Conservation (phyloP, 345 rosid genomes). For the Chamaenerion angustifolium region DNA sequence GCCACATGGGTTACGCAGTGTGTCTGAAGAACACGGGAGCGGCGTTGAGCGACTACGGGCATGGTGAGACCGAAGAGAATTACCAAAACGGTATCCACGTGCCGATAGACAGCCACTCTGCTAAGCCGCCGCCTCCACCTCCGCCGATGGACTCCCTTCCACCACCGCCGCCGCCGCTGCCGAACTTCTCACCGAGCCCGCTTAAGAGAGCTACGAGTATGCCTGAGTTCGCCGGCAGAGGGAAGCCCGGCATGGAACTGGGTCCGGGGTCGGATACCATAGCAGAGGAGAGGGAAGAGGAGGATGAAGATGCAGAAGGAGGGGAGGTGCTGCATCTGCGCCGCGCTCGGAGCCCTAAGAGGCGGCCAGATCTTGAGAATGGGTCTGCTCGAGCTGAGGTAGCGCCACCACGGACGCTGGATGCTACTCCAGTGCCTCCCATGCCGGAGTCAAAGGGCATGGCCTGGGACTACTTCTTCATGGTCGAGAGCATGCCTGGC, state of each 20-base stretch:
- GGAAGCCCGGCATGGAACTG: constrained; percentile 3
- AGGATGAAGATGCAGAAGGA: constrained; percentile 40
- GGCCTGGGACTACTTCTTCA: constrained; percentile 65
- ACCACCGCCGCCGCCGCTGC: constrained; percentile 81
- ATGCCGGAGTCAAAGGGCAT: constrained; percentile 28
- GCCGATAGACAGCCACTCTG: constrained; percentile 19
- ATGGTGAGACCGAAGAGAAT: constrained; percentile 49
- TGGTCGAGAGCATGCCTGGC: constrained; percentile 47
- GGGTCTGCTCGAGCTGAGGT: constrained; percentile 10
- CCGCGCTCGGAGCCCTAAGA: constrained; percentile 2
- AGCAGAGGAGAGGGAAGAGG: constrained; percentile 34
- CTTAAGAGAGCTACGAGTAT: constrained; percentile 54
- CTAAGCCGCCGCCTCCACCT: constrained; percentile 56
- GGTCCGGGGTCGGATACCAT: constrained; percentile 29
- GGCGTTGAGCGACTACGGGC: constrained; percentile 78
- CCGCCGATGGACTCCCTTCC: constrained; percentile 41
- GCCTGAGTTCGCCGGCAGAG: constrained; percentile 23
- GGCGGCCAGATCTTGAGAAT: constrained; percentile 8
- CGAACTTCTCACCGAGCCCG: constrained; percentile 68
- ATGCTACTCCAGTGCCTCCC: constrained; percentile 24
- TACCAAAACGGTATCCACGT: constrained; percentile 15
- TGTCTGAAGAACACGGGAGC: constrained; percentile 82
- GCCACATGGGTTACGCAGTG: constrained; percentile 59
- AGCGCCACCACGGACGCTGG: constrained; percentile 21
- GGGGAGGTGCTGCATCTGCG: constrained; percentile 23